phyloP scores from a whole-genome alignment of 2,329 filamentous ascomycete species.

The Cladophialophora chaetospira region DNA sequence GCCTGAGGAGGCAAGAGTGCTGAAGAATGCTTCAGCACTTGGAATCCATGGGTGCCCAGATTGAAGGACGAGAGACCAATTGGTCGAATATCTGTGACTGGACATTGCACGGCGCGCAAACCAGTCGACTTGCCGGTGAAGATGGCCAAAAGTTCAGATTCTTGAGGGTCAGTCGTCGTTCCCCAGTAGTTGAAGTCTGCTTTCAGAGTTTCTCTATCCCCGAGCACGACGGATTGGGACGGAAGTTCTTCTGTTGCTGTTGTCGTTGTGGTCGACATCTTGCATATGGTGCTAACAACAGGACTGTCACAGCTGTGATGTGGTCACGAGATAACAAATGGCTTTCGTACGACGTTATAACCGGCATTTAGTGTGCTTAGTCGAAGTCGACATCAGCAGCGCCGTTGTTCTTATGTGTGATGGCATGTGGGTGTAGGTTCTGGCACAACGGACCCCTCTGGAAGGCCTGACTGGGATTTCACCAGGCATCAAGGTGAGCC shows the following conservation, averaged over 20 bases:
- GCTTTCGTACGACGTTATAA: neutral
- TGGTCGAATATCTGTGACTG: slow-evolving; percentile 9
- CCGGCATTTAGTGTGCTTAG: neutral
- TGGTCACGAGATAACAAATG: neutral
- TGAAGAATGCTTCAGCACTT: slow-evolving; percentile 13
- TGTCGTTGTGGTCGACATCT: neutral
- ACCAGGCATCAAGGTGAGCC: neutral
- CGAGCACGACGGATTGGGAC: neutral
- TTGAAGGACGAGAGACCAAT: slow-evolving; percentile 3
- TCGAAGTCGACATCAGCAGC: neutral
- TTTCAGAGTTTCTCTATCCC: neutral
- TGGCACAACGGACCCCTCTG: neutral
- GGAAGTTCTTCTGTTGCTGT: neutral
- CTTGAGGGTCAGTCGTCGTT: neutral
- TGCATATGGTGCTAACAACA: neutral
- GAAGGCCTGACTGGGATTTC: neutral
- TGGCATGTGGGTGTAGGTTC: neutral
- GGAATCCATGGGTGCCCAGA: slow-evolving; percentile 8
- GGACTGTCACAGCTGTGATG: neutral
- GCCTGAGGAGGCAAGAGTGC: slow-evolving; percentile 7
- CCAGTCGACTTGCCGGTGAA: slow-evolving; percentile 11
- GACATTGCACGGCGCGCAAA: slow-evolving; percentile 2
- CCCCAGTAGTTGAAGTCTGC: slow-evolving; percentile 18
- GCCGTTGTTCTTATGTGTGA: neutral
- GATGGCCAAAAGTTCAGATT: slow-evolving; percentile 4